A percentile compares a stretch with the other conserved stretches of the same genome.
These are phyloP conservation scores for Fusarium luffae DNA, from an alignment of 2,329 filamentous ascomycete species.

Conservation along the genomic window DNA sequence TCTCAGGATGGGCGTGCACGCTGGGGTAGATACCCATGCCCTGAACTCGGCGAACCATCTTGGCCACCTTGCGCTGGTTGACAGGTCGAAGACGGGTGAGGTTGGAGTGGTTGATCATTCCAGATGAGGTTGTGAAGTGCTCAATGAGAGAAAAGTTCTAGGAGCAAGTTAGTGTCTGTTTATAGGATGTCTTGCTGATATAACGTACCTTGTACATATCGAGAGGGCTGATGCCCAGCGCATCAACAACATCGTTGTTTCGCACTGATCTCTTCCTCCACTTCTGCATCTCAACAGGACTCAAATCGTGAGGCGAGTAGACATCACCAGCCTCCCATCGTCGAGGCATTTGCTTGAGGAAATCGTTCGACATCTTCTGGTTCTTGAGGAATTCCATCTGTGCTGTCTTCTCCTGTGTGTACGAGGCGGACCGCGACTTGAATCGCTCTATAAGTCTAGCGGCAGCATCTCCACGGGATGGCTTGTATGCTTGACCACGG, in stretches of 20 bases:
- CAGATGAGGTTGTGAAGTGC: slow-evolving; percentile 86
- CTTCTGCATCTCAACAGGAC: slow-evolving; percentile 80
- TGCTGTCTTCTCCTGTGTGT: slow-evolving; percentile 45
- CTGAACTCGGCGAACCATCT: slow-evolving; percentile 88
- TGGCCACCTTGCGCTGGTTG: slow-evolving; percentile 93
- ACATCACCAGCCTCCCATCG: slow-evolving; percentile 83
- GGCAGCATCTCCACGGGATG: slow-evolving; percentile 45
- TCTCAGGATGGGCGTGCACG: slow-evolving; percentile 87
- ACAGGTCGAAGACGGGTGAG: slow-evolving; percentile 84
- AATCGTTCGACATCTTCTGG: slow-evolving; percentile 60
- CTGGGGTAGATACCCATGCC: slow-evolving; percentile 93
- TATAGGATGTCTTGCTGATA: not conserved
- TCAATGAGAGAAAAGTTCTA: slow-evolving; percentile 94
- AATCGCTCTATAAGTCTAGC: slow-evolving; percentile 45
- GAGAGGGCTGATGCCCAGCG: slow-evolving; percentile 81
- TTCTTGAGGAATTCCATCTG: slow-evolving; percentile 54
- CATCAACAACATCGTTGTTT: slow-evolving; percentile 79
- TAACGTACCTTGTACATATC: slow-evolving; percentile 86
- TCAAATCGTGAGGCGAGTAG: slow-evolving; percentile 90
- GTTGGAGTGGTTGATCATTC: slow-evolving; percentile 81
- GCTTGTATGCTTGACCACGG: not conserved
- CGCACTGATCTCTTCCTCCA: slow-evolving; percentile 73
- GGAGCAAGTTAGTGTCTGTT: slow-evolving; percentile 9
- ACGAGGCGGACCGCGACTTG: slow-evolving; percentile 36
- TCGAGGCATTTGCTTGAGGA: slow-evolving; percentile 73